Percentiles rank a stretch among this genome's conserved stretches.
Evolutionary conservation across 208 protist species (phyloP).

Genomic region (Leishmania mexicana): DNA sequence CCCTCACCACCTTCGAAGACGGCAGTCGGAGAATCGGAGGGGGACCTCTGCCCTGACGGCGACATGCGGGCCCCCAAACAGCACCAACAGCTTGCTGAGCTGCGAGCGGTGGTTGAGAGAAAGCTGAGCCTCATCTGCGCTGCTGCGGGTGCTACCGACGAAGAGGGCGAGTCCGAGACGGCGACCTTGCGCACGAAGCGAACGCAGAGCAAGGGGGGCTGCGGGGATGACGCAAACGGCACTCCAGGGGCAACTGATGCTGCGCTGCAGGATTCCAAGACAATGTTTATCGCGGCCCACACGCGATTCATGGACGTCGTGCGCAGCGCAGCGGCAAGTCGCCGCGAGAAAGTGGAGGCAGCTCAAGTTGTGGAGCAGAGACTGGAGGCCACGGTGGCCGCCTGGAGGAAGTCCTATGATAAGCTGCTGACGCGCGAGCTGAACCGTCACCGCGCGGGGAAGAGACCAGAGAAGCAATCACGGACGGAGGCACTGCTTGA

Average conservation of each 20-base stretch:
- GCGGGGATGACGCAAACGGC: neutral
- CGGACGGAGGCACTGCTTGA: constrained; percentile 1
- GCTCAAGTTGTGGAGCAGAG: constrained; percentile 28
- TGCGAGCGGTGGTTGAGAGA: constrained; percentile 19
- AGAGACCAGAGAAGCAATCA: constrained; percentile 4
- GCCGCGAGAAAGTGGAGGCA: constrained; percentile 16
- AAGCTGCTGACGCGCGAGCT: constrained; percentile 6
- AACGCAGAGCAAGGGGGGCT: neutral
- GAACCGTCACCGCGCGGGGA: neutral
- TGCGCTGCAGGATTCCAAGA: neutral
- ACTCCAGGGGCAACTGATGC: neutral
- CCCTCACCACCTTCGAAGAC: neutral
- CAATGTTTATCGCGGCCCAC: constrained; percentile 14
- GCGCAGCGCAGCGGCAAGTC: constrained; percentile 6
- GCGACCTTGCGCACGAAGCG: neutral
- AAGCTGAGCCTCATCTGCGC: constrained; percentile 22
- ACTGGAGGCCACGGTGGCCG: constrained; percentile 10
- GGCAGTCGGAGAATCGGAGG: neutral
- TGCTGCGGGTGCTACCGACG: neutral
- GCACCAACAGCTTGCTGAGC: constrained; percentile 5
- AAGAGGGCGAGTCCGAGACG: neutral
- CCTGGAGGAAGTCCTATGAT: constrained; percentile 17
- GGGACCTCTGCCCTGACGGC: neutral
- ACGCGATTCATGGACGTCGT: constrained; percentile 17
- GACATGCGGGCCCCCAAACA: neutral